phyloP scores from a whole-genome alignment of 176 grass and related monocot species.

The Bothriochloa decipiens region DNA sequence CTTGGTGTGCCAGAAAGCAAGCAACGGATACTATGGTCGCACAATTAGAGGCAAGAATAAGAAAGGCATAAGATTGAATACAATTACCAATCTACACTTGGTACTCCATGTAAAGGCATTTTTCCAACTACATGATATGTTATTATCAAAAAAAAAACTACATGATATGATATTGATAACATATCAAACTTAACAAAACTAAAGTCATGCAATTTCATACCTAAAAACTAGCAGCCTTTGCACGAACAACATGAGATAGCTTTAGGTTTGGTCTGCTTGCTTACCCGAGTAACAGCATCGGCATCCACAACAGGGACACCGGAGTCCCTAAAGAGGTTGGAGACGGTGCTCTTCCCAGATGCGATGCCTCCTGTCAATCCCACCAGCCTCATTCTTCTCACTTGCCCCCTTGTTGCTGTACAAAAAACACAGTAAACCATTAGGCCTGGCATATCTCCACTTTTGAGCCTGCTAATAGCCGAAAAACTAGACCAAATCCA shows the following conservation, averaged over 20 bases:
- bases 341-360: conserved; percentile 88
- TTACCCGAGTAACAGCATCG: conserved; percentile 74
- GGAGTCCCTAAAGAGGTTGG: conserved; percentile 74
- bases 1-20: too few species aligned
- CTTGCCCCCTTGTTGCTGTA: not conserved
- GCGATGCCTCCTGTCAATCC: conserved; percentile 82
- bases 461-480: not conserved
- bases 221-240: not conserved
- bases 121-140: not conserved
- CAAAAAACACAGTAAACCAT: not conserved
- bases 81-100: not conserved
- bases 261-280: not conserved
- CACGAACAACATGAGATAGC: not conserved
- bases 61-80: not conserved
- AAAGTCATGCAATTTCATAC: not conserved
- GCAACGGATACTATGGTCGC: not conserved
- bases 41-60: not conserved
- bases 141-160: not conserved
- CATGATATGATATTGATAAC: not conserved
- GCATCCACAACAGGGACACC: conserved; percentile 76
- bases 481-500: not conserved
- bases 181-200: not conserved
- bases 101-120: not conserved
- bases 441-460: not conserved
- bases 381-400: conserved; percentile 70